Evolutionary conservation across 768 basidiomycete species (phyloP).

Genomic region (Rhizopogon salebrosus): DNA sequence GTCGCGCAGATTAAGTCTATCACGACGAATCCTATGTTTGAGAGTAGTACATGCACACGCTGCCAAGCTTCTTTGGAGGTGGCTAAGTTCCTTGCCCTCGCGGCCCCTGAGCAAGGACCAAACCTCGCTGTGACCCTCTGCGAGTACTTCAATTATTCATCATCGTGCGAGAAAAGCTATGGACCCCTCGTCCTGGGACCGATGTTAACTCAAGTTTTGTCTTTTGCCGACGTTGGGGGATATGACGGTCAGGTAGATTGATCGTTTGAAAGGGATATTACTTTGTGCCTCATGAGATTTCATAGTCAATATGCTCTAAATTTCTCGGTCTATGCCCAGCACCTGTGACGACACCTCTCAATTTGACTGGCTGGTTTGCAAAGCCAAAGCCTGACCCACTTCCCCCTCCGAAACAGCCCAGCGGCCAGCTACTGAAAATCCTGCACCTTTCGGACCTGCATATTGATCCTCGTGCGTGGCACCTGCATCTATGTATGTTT

Average conservation of each 20-base stretch:
- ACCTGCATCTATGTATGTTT: neutral
- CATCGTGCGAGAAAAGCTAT: slow-evolving; percentile 44
- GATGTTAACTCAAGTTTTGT: slow-evolving; percentile 64
- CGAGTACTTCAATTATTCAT: slow-evolving; percentile 49
- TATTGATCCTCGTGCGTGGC: slow-evolving; percentile 58
- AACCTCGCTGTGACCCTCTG: slow-evolving; percentile 55
- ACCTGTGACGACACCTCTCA: slow-evolving; percentile 53
- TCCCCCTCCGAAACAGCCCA: slow-evolving; percentile 51
- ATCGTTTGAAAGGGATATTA: neutral
- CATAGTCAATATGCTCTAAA: slow-evolving; percentile 53
- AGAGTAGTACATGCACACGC: slow-evolving; percentile 46
- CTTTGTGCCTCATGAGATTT: neutral
- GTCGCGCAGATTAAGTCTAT: slow-evolving; percentile 55
- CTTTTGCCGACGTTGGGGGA: slow-evolving; percentile 66
- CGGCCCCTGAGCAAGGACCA: slow-evolving; percentile 57
- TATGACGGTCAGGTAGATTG: slow-evolving; percentile 62
- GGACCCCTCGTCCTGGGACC: slow-evolving; percentile 47
- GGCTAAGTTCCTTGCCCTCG: slow-evolving; percentile 61
- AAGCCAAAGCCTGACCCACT: slow-evolving; percentile 72
- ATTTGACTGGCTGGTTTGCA: slow-evolving; percentile 65
- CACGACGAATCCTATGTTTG: slow-evolving; percentile 46
- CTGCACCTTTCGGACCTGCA: slow-evolving; percentile 77
- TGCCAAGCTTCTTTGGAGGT: slow-evolving; percentile 60
- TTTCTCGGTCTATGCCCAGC: slow-evolving; percentile 53
- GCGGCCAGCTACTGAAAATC: slow-evolving; percentile 64